These are phyloP conservation scores for Diaporthe citri DNA, from an alignment of 2,329 filamentous ascomycete species.

Conservation along the genomic window DNA sequence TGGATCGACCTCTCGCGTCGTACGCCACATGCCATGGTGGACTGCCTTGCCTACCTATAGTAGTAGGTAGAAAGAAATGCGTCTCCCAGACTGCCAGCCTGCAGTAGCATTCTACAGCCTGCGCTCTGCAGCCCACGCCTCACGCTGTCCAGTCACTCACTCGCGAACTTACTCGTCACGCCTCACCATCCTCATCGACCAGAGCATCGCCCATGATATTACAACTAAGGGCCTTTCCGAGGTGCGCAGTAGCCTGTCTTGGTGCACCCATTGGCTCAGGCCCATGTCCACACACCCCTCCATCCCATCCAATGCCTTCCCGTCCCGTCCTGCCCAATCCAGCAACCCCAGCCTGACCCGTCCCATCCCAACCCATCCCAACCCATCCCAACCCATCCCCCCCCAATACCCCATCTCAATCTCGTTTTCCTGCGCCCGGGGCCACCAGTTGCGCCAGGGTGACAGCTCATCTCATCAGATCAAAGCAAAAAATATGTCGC, in stretches of 20 bases:
- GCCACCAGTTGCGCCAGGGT: constrained; percentile 19
- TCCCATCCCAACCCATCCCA: neutral
- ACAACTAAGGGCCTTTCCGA: neutral
- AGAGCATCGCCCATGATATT: neutral
- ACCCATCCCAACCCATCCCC: neutral
- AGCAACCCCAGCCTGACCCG: neutral
- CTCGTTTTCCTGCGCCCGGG: constrained; percentile 21
- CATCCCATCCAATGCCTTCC: neutral
- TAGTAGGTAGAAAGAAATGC: neutral
- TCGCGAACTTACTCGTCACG: neutral
- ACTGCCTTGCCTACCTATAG: neutral
- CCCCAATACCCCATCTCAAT: constrained; percentile 15
- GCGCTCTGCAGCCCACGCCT: constrained; percentile 2
- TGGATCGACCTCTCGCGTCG: constrained; percentile 35
- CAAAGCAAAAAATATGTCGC: constrained; percentile 23
- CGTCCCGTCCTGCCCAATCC: constrained; percentile 14
- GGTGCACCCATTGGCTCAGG: constrained; percentile 2
- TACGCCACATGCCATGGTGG: constrained; percentile 8
- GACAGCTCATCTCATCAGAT: constrained; percentile 32
- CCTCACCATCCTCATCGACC: constrained; percentile 1
- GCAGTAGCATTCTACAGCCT: neutral
- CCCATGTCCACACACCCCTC: neutral
- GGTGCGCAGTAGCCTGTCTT: neutral
- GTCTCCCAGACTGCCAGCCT: neutral
- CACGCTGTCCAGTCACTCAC: neutral